phyloP scores from a whole-genome alignment of 768 basidiomycete genomes.

The Termitomyces sp. region DNA sequence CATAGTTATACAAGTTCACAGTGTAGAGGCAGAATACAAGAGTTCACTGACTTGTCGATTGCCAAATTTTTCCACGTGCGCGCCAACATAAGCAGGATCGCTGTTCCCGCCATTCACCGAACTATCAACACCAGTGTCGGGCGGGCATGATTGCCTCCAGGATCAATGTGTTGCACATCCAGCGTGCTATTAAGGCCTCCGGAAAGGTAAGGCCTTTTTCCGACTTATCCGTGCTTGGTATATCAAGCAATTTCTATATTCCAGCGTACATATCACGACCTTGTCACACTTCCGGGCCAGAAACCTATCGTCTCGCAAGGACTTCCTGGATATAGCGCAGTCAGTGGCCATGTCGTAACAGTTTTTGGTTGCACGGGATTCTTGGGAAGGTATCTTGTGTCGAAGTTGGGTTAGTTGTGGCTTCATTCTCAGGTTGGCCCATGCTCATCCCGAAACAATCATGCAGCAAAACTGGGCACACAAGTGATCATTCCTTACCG shows the following conservation, averaged over 20 bases:
- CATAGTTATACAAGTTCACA: slow-evolving; percentile 32
- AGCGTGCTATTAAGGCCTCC: slow-evolving; percentile 42
- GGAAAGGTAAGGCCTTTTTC: slow-evolving; percentile 36
- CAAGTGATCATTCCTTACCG: slow-evolving; percentile 95
- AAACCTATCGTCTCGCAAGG: slow-evolving; percentile 77
- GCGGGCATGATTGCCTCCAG: slow-evolving; percentile 42
- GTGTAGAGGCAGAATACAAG: background rate
- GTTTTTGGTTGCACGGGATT: slow-evolving; percentile 98
- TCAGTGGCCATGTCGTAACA: slow-evolving; percentile 89
- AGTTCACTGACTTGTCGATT: slow-evolving; percentile 1
- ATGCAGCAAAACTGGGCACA: slow-evolving; percentile 80
- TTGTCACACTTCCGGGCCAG: slow-evolving; percentile 52
- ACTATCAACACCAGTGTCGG: slow-evolving; percentile 22
- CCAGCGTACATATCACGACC: slow-evolving; percentile 75
- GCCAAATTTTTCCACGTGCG: slow-evolving; percentile 29
- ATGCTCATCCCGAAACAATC: slow-evolving; percentile 4
- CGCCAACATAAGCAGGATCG: slow-evolving; percentile 13
- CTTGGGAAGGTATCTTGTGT: slow-evolving; percentile 89
- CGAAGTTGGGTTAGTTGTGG: slow-evolving; percentile 75
- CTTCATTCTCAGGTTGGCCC: background rate
- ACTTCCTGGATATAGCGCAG: slow-evolving; percentile 80
- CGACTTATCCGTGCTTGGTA: background rate
- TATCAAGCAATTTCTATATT: slow-evolving; percentile 2
- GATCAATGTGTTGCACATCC: slow-evolving; percentile 47
- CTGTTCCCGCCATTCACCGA: slow-evolving; percentile 40